Conservation (phyloP, 371 early-diverging fungal species). For the Entomophthora muscae region DNA sequence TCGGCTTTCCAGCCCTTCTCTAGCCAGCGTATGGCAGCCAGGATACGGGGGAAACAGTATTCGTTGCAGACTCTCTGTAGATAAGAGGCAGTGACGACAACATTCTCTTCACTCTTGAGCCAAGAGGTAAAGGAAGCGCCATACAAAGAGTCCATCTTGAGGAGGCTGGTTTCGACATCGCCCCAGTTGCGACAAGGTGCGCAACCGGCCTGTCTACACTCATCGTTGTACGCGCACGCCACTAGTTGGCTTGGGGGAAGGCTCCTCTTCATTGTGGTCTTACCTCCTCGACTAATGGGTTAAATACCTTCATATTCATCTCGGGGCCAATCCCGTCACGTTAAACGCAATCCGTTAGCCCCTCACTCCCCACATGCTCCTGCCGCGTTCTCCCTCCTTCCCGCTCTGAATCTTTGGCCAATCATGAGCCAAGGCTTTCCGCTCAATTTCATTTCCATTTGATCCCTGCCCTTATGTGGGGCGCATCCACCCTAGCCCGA, state of each 20-base stretch:
- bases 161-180: constrained; percentile 41
- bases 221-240: constrained; percentile 6
- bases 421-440: neutral
- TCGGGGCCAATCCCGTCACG: neutral
- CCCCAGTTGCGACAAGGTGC: constrained; percentile 21
- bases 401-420: neutral
- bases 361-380: neutral
- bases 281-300: neutral
- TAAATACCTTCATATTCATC: neutral
- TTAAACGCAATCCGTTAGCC: neutral
- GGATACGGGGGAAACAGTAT: constrained; percentile 41
- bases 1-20: constrained; percentile 49
- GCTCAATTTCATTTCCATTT: neutral
- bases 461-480: neutral
- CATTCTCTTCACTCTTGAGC: constrained; percentile 53
- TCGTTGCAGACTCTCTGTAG: constrained; percentile 53
- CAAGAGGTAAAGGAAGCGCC: constrained; percentile 54
- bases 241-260: neutral
- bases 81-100: constrained; percentile 42
- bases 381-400: neutral
- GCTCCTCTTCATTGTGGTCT: neutral
- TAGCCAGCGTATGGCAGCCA: constrained; percentile 49
- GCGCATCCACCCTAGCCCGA: neutral
- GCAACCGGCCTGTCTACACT: constrained; percentile 6
- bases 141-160: constrained; percentile 47